Evolutionary conservation across 352 stramenopile genomes (phyloP).

Genomic region (Phytopythium kandeliae): DNA sequence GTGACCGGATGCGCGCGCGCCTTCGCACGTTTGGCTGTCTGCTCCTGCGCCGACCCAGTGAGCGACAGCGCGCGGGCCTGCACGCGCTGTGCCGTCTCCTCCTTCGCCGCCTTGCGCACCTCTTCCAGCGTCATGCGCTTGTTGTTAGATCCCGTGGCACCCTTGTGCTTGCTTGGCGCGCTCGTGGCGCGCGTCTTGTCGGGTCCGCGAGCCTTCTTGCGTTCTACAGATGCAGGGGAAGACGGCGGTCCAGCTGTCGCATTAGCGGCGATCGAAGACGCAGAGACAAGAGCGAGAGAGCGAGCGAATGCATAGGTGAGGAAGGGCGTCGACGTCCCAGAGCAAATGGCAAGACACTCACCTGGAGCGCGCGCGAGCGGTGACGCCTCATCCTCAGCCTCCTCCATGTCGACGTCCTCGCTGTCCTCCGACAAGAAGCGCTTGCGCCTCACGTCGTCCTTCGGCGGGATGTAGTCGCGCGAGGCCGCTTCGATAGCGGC

Average conservation of each 20-base stretch:
- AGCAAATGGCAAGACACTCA: slow-evolving; percentile 17
- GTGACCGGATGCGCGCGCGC: slow-evolving; percentile 27
- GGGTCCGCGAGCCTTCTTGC: slow-evolving; percentile 47
- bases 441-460: slow-evolving; percentile 33
- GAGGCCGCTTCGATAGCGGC: slow-evolving; percentile 62
- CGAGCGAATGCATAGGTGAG: slow-evolving; percentile 10
- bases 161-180: slow-evolving; percentile 10
- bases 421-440: slow-evolving; percentile 24
- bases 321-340: slow-evolving; percentile 10
- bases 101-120: slow-evolving; percentile 62
- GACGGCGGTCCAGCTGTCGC: slow-evolving; percentile 20
- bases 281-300: slow-evolving; percentile 6
- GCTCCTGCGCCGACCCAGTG: slow-evolving; percentile 42
- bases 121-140: slow-evolving; percentile 55
- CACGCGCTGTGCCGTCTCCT: slow-evolving; percentile 61
- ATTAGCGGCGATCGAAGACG: slow-evolving; percentile 5
- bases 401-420: slow-evolving; percentile 60
- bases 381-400: slow-evolving; percentile 19
- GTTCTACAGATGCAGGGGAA: slow-evolving; percentile 9
- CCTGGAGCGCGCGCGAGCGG: slow-evolving; percentile 17
- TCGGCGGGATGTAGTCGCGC: slow-evolving; percentile 16
- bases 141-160: slow-evolving; percentile 14
- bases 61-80: slow-evolving; percentile 54
- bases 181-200: slow-evolving; percentile 20
- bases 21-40: slow-evolving; percentile 26